A percentile compares a stretch with the other conserved stretches of the same genome.
phyloP scores from a whole-genome alignment of 2,329 filamentous ascomycete species.

The Ophiostoma himal-ulmi region DNA sequence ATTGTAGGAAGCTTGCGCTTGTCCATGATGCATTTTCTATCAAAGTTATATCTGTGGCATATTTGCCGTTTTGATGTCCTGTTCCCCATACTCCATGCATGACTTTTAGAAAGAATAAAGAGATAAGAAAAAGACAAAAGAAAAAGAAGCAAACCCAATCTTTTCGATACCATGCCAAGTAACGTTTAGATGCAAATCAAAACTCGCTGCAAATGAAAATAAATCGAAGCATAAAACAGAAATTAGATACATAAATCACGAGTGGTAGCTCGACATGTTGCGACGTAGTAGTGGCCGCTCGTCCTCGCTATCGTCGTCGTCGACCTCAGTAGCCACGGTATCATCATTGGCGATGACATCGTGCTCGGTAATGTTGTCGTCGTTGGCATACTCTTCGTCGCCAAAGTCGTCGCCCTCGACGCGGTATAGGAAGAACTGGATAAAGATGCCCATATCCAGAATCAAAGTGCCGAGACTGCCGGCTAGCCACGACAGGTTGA shows the following conservation, averaged over 20 bases:
- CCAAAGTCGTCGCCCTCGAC: slow-evolving; percentile 30
- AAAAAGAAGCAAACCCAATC: background rate
- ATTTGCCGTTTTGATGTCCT: background rate
- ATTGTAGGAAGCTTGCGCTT: slow-evolving; percentile 4
- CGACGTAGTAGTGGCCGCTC: slow-evolving; percentile 38
- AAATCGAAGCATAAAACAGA: background rate
- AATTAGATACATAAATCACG: background rate
- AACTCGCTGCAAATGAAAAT: slow-evolving; percentile 4
- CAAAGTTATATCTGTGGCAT: background rate
- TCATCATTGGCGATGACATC: slow-evolving; percentile 23
- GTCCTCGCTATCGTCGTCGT: slow-evolving; percentile 30
- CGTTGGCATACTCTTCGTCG: slow-evolving; percentile 24
- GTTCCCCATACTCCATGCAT: background rate
- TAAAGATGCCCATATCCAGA: slow-evolving; percentile 79
- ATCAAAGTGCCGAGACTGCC: slow-evolving; percentile 84
- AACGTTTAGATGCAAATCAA: background rate
- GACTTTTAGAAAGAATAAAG: background rate
- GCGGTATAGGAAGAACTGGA: slow-evolving; percentile 84
- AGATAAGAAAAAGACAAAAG: background rate
- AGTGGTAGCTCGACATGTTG: slow-evolving; percentile 26
- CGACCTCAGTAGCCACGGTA: slow-evolving; percentile 9
- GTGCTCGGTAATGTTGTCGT: slow-evolving; percentile 26
- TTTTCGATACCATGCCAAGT: slow-evolving; percentile 16
- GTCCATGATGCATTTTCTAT: background rate
- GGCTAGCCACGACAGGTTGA: slow-evolving; percentile 85